These are phyloP conservation scores for Metschnikowia borealis DNA, from an alignment of 805 yeast genomes.

Conservation along the genomic window DNA sequence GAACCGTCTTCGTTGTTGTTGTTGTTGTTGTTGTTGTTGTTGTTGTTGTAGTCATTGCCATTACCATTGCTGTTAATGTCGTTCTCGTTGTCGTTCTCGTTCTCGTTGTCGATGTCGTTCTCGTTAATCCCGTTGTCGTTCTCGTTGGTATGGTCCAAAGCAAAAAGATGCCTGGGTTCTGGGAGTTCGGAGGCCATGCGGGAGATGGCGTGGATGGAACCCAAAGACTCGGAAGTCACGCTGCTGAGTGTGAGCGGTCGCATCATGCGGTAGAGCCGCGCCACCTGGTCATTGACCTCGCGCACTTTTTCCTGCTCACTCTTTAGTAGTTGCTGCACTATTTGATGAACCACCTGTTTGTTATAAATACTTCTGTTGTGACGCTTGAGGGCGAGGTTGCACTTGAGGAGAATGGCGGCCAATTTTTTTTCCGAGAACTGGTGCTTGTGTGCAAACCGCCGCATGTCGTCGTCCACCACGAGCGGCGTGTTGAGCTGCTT, in stretches of 20 bases:
- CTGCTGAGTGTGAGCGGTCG: conserved; percentile 22
- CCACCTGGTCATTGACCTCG: conserved; percentile 26
- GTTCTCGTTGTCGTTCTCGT: no score
- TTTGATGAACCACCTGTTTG: conserved; percentile 32
- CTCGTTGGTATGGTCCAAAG: neutral
- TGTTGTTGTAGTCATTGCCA: no score
- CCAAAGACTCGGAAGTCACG: neutral
- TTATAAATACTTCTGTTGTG: conserved; percentile 27
- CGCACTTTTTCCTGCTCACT: conserved; percentile 28
- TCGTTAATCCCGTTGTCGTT: no score
- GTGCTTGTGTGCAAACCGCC: conserved; percentile 11
- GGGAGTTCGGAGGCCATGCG: conserved; percentile 31
- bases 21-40: no score
- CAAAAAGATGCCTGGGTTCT: conserved; percentile 28
- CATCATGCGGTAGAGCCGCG: conserved; percentile 18
- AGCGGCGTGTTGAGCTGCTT: conserved; percentile 28
- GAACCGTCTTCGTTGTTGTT: no score
- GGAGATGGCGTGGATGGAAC: conserved; percentile 3
- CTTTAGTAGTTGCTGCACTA: conserved; percentile 34
- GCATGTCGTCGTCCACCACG: conserved; percentile 17
- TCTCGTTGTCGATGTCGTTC: no score
- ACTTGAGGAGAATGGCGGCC: conserved; percentile 20
- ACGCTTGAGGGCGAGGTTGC: conserved; percentile 23
- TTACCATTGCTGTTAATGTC: no score
- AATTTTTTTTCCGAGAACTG: conserved; percentile 12